Evolutionary conservation across 495 filamentous ascomycete genomes (phyloP), one percentile per base, ranked within the genome.

Genomic region (Sabuloglossum arenarium): DNA sequence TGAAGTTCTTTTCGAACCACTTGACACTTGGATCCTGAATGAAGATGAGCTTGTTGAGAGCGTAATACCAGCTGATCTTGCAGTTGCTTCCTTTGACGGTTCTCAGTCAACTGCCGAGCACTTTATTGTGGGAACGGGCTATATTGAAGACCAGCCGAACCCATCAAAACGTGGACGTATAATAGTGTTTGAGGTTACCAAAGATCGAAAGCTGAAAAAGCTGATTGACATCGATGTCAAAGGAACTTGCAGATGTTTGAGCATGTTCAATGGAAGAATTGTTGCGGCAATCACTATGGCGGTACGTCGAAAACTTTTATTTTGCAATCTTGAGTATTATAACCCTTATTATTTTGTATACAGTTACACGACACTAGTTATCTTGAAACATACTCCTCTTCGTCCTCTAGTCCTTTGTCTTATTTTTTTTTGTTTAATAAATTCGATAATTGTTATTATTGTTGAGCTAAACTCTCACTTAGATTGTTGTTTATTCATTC

Each of bases 61-160:
- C 57, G 81, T 91, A 3, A 80, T 90, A 54, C 79, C 86, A 34
- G 84, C 85, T 10, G 79, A 88, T 57, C 74, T 94, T n/a, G 66
- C 68, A 0, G 75, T n/a, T 30, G 47, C 28, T 16, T 27, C 23
- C 8, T 27, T 30, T 1, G 21, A 51, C 25, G 47, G 47, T 29
- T 6, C 81, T 60, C 47, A 6, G 1, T n/a, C 47, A n/a, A 68
- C 71, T 0, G 73, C 70, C 30, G 91, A 98, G 63, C 72, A 87
- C 16, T 96, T 96, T 61, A 66, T 99, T 24, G 81, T 96, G 1
- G 91, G 91, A 9, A 96, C 93, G 14, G 80, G 83, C 31, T 88
- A 79, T 59, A 59, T 90, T 47, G 75, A 80, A 39, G 81, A 89
- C 32, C 73, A 73, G 12, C 65, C 66, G 10, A 65, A 70, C 0